Percentiles rank a stretch among this genome's conserved stretches.
Evolutionary conservation across 139 green algal genomes (phyloP).

Genomic region (Raphidocelis subcapitata): DNA sequence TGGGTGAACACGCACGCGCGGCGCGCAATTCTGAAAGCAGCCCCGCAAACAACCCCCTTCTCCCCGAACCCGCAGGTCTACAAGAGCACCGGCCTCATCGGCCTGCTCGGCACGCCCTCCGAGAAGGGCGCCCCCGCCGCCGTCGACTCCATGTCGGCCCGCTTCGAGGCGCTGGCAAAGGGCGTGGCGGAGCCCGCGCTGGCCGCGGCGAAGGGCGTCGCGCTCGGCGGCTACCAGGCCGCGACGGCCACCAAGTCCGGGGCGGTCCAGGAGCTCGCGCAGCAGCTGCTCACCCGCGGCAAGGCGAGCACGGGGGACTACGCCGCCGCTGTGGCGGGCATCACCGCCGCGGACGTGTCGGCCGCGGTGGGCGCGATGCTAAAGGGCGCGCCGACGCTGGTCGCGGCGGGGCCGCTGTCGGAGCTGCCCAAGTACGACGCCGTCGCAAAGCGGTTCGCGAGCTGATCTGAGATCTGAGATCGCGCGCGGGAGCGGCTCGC

Average conservation of each 20-base stretch:
- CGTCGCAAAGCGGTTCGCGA: slow-evolving; percentile 4
- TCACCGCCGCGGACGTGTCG: slow-evolving; percentile 20
- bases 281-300: slow-evolving; percentile 24
- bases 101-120: slow-evolving; percentile 16
- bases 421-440: slow-evolving; percentile 25
- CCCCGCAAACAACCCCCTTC: neutral
- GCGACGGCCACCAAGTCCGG: slow-evolving; percentile 6
- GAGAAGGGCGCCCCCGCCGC: slow-evolving; percentile 3
- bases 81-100: slow-evolving; percentile 28
- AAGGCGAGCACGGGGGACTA: slow-evolving; percentile 23
- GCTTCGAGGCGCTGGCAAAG: slow-evolving; percentile 23
- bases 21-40: no score
- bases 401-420: slow-evolving; percentile 12
- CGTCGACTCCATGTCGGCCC: slow-evolving; percentile 13
- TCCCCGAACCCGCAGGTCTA: slow-evolving; percentile 14
- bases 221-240: slow-evolving; percentile 21
- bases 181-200: slow-evolving; percentile 7
- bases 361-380: slow-evolving; percentile 13
- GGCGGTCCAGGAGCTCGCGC: slow-evolving; percentile 29
- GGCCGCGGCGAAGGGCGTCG: slow-evolving; percentile 25
- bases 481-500: no score
- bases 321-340: slow-evolving; percentile 12
- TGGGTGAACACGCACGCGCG: no score
- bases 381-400: slow-evolving; percentile 17
- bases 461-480: neutral